Percentiles rank a stretch among this genome's conserved stretches.
Conservation (phyloP, 345 rosid species). For the Sisymbrium irio region DNA sequence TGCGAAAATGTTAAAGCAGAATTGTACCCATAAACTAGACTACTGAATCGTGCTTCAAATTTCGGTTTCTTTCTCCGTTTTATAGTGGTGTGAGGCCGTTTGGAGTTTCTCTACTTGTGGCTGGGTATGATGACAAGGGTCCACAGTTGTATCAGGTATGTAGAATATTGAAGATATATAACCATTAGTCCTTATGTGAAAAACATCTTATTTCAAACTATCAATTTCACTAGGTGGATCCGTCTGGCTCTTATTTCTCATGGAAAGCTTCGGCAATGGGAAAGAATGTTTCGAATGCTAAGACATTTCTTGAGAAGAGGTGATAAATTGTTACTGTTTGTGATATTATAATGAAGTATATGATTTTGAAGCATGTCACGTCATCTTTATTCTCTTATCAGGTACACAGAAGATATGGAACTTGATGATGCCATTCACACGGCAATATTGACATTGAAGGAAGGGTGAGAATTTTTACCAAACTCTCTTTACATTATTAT, state of each 20-base stretch:
- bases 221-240: constrained; percentile 64
- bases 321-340: constrained; percentile 16
- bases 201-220: neutral
- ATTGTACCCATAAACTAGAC: neutral
- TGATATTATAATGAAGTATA: neutral
- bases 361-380: constrained; percentile 14
- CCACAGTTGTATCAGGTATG: constrained; percentile 90
- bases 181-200: neutral
- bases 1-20: neutral
- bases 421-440: constrained; percentile 99
- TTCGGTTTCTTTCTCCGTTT: neutral
- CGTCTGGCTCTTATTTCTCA: constrained; percentile 98
- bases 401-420: constrained; percentile 98
- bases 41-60: neutral
- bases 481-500: neutral
- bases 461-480: constrained; percentile 55
- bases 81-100: constrained; percentile 93
- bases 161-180: neutral
- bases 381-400: constrained; percentile 23
- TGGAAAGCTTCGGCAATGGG: constrained; percentile 99
- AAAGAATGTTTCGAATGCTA: constrained; percentile 96
- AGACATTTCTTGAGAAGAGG: constrained; percentile 98
- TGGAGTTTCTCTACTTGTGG: constrained; percentile 91
- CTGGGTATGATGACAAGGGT: constrained; percentile 95
- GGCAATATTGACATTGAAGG: constrained; percentile 87